Evolutionary conservation across 2,329 filamentous ascomycete species (phyloP), one percentile per base, ranked within the genome.

Genomic region (Fusarium sororula): DNA sequence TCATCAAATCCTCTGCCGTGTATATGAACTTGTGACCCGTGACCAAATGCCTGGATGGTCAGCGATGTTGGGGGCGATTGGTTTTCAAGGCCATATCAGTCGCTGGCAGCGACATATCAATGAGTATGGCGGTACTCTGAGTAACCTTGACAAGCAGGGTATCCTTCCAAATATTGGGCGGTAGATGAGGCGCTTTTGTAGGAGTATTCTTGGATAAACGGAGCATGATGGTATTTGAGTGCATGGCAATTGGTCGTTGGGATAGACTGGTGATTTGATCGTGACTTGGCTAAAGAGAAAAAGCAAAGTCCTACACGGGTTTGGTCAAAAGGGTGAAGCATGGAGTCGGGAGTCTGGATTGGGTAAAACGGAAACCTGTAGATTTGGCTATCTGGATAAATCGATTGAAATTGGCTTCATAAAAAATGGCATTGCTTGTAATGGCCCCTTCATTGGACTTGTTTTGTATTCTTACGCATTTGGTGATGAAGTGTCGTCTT

Each of bases 21-120:
- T 80, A 38, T 80, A 76, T 45, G 75, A 78, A 51, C 57, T 78
- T 30, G 74, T 74, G 50, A 78, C 75, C 30, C 67, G 69, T 24
- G 63, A 73, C 28, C 44, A 67, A 39, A 38, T 68, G 44, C 61
- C 70, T 15, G 66, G 64, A 20, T 79, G 77, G 76, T 45, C 58
- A 42, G 45, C 53, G 14, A 76, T 73, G 56, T 66, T 79, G 64
- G 48, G 48, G 35, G 70, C 66, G 10, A 55, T 79, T 54, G 75
- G 62, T 7, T 70, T 79, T 39, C 20, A 44, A 17, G 55, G 68
- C 15, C 39, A 66, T 20, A 18, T 59, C 4, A 60, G 63, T 24
- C 41, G 58, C 39, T 79, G 72, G 63, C 68, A 60, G 58, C 59
- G 41, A 38, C 72, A 63, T 32, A 44, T 78, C 28, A n/a, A 32